A percentile compares a stretch with the other conserved stretches of the same genome.
phyloP scores from a whole-genome alignment of 2,329 filamentous ascomycete genomes.

The Akanthomyces uredinophilus region DNA sequence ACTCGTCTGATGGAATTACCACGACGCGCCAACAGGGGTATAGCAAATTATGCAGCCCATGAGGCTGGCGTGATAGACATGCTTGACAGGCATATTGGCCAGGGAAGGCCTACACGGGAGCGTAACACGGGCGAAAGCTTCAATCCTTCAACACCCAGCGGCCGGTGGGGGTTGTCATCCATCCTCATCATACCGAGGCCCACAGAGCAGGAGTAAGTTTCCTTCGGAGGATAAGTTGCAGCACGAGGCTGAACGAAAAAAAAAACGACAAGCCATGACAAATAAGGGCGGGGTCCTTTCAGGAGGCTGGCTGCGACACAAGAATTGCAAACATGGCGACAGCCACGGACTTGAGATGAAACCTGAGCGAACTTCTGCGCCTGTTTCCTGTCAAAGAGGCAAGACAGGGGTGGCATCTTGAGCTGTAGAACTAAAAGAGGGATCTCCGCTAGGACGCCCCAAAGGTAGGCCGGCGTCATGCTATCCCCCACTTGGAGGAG shows the following conservation, averaged over 20 bases:
- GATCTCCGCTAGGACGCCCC: constrained; percentile 6
- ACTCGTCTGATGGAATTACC: constrained; percentile 10
- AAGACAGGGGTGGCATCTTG: constrained; percentile 1
- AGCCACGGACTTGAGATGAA: constrained; percentile 11
- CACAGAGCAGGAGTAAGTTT: neutral
- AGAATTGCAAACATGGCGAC: neutral
- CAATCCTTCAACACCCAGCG: neutral
- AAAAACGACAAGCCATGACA: neutral
- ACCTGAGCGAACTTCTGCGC: constrained; percentile 1
- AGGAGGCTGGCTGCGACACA: neutral
- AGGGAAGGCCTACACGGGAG: neutral
- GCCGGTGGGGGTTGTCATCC: neutral
- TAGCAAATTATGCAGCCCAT: neutral
- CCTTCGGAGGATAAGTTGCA: neutral
- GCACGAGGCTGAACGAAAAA: neutral
- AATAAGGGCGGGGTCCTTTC: neutral
- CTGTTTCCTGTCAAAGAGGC: neutral
- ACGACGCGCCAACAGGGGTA: neutral
- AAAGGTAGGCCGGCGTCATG: constrained; percentile 6
- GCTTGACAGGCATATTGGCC: neutral
- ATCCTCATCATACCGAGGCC: neutral
- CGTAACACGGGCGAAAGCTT: neutral
- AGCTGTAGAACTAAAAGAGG: neutral
- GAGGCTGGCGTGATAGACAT: neutral
- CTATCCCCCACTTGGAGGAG: constrained; percentile 3